Conservation (phyloP, 495 filamentous ascomycete genomes). For the Penicillium parvum region DNA sequence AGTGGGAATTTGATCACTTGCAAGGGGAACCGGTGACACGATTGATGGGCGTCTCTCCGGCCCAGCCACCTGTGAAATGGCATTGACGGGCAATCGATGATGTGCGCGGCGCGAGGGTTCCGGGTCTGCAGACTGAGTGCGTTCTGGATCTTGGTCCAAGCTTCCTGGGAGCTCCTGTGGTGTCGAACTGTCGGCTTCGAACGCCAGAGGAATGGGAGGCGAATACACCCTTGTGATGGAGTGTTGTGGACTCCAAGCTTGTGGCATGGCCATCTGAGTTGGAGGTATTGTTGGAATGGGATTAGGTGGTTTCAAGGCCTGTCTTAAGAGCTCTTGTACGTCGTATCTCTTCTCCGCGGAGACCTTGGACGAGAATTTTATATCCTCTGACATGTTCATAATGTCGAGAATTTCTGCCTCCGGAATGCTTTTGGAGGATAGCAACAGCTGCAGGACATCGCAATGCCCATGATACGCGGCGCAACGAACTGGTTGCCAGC, state of each 20-base stretch:
- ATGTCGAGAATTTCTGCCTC: conserved; percentile 9
- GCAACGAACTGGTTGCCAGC: conserved; percentile 39
- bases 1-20: not conserved
- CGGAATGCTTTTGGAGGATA: conserved; percentile 17
- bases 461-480: conserved; percentile 39
- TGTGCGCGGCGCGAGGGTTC: no score
- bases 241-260: not conserved
- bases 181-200: conserved; percentile 2
- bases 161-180: conserved; percentile 26
- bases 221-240: not conserved
- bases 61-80: not conserved
- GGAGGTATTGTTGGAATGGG: not conserved
- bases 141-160: conserved; percentile 22
- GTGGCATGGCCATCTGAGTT: not conserved
- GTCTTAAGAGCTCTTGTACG: conserved; percentile 17
- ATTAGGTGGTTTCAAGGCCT: conserved; percentile 1
- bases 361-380: conserved; percentile 26
- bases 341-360: conserved; percentile 17
- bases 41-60: not conserved
- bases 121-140: not conserved
- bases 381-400: conserved; percentile 13
- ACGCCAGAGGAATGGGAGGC: not conserved
- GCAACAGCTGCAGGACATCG: conserved; percentile 25
- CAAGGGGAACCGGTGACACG: not conserved
- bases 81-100: no score